phyloP scores from a whole-genome alignment of 768 basidiomycete species.

The Leccinum rimulosum region DNA sequence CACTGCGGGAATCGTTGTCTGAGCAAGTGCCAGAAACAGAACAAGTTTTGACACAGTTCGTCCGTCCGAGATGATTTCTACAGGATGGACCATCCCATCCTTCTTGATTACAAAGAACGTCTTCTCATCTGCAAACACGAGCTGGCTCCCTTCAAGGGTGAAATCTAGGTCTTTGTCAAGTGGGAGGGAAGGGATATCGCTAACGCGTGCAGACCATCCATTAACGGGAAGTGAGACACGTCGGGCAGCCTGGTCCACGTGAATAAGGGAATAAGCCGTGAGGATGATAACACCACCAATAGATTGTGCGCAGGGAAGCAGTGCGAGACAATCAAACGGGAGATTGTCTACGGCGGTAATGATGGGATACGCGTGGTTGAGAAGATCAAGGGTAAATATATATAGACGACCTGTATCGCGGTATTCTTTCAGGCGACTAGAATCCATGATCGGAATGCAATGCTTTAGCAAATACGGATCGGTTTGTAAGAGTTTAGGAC shows the following conservation, averaged over 20 bases:
- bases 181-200: constrained; percentile 57
- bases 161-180: constrained; percentile 45
- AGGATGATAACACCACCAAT: constrained; percentile 83
- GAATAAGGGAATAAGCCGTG: constrained; percentile 76
- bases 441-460: not conserved
- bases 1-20: constrained; percentile 62
- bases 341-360: constrained; percentile 71
- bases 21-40: constrained; percentile 58
- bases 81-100: constrained; percentile 73
- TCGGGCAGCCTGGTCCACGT: constrained; percentile 84
- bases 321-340: constrained; percentile 67
- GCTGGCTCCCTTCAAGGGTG: constrained; percentile 68
- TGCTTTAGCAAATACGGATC: not conserved
- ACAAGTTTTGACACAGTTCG: constrained; percentile 63
- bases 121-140: constrained; percentile 73
- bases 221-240: constrained; percentile 74
- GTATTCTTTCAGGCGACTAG: constrained; percentile 77
- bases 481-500: constrained; percentile 14
- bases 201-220: constrained; percentile 79
- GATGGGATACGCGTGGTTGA: constrained; percentile 76
- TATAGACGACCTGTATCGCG: constrained; percentile 79
- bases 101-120: constrained; percentile 70
- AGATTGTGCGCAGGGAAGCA: constrained; percentile 65
- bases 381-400: constrained; percentile 84
- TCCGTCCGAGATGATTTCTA: constrained; percentile 75